Evolutionary conservation across 345 rosid genomes (phyloP), one percentile per base, ranked within the genome.

Genomic region (Arabidopsis suecica): DNA sequence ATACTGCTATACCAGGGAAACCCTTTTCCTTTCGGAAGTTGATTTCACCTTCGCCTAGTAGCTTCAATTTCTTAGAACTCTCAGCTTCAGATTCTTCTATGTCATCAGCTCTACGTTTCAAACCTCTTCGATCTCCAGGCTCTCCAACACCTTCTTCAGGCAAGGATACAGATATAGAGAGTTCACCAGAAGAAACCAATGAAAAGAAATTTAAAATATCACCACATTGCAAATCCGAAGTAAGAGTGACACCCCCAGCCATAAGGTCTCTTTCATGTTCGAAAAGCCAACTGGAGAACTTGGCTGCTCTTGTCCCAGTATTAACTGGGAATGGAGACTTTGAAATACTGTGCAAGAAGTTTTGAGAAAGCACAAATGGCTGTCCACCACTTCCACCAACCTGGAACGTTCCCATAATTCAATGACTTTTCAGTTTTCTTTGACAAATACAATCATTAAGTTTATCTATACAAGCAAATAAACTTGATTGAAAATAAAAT

Each of bases 101-200:
- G 70, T 81, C 89, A 41, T 88, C 92, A 78, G 83, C 76, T 77
- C 81, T 86, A 40, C 96, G 90, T 77, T 95, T 95, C 58, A 80
- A 74, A 71, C 86, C 84, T 90, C 99, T 88, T 20, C 74, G 69
- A 61, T 88, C 99, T 63, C 89, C 99, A 55, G 90, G 90, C 80
- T 92, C 97, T 76, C 99, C 99, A 74, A 95, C 87, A 73, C 97
- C 97, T 72, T 89, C 97, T 59, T 83, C 89, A 0, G 99, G 99
- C 77, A 95, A 72, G 65, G 77, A 81, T 13, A 88, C 91, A 73
- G 79, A 87, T 61, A 95, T 58, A 30, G 86, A 84, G 65, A 91
- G 79, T 57, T 92, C 97, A 42, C 97, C 97, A 38, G 89, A 84
- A 77, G 87, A 84, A 81, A 95, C 89, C 47, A 88, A 79, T 41